These are phyloP conservation scores for Stagonosporopsis tanaceti DNA, from an alignment of 2,329 filamentous ascomycete species.

Conservation along the genomic window DNA sequence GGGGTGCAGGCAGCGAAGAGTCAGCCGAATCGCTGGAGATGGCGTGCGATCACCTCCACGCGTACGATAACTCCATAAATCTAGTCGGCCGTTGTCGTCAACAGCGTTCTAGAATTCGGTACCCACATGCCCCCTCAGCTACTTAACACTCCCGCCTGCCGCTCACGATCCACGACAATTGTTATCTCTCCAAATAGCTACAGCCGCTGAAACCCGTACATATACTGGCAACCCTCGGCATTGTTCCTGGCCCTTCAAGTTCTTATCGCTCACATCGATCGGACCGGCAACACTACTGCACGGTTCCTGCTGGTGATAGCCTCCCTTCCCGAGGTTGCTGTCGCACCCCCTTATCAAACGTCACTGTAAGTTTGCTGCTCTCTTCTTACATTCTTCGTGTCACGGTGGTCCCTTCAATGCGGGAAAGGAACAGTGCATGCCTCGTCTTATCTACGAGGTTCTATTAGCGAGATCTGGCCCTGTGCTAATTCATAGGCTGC, in stretches of 20 bases:
- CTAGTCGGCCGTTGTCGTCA: conserved; percentile 33
- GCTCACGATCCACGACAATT: conserved; percentile 19
- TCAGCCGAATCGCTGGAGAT: conserved; percentile 37
- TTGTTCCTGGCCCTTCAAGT: conserved; percentile 22
- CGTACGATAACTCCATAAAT: conserved; percentile 34
- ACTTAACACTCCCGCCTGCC: conserved; percentile 35
- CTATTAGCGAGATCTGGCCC: conserved; percentile 34
- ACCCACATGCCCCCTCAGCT: conserved; percentile 28
- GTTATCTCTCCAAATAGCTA: conserved; percentile 26
- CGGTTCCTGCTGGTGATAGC: conserved; percentile 15
- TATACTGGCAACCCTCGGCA: conserved; percentile 45
- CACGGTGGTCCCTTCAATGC: conserved; percentile 15
- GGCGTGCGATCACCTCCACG: conserved; percentile 46
- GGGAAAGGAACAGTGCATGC: conserved; percentile 19
- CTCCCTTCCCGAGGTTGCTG: conserved; percentile 31
- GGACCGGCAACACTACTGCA: conserved; percentile 21
- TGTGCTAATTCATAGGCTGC: conserved; percentile 45
- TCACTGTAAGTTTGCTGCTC: conserved; percentile 35
- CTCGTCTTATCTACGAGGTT: conserved; percentile 21
- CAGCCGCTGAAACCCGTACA: conserved; percentile 42
- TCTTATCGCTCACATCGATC: conserved; percentile 38
- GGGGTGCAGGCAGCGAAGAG: conserved; percentile 30
- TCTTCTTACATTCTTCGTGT: conserved; percentile 24
- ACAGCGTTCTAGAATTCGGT: conserved; percentile 38
- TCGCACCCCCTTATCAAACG: conserved; percentile 28